Conservation (phyloP, 306 rosid genomes). For the Hippophae gyantsensis region DNA sequence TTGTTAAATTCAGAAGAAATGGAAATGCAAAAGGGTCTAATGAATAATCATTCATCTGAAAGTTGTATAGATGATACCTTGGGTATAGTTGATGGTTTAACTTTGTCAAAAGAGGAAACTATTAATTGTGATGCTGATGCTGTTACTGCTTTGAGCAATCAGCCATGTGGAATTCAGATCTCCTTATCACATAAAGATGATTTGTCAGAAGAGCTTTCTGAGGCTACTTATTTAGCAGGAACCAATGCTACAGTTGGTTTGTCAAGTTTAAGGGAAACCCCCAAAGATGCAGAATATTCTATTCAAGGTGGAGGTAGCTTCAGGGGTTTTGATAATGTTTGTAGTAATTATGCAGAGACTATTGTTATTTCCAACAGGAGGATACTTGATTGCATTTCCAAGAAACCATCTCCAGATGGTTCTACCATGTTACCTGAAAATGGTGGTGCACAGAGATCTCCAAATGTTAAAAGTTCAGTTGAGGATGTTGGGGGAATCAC, state of each 20-base stretch:
- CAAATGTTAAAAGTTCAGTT: slow-evolving; percentile 22
- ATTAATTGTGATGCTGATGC: slow-evolving; percentile 24
- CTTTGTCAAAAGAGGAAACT: slow-evolving; percentile 23
- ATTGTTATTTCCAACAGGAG: slow-evolving; percentile 21
- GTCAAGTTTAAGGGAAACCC: slow-evolving; percentile 30
- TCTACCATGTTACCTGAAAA: slow-evolving; percentile 28
- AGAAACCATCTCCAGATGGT: slow-evolving; percentile 24
- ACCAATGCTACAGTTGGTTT: slow-evolving; percentile 22
- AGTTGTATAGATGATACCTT: slow-evolving; percentile 15
- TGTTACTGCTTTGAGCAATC: slow-evolving; percentile 21
- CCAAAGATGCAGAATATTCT: slow-evolving; percentile 21
- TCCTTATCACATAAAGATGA: slow-evolving; percentile 19
- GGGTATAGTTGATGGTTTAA: slow-evolving; percentile 22
- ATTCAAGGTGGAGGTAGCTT: slow-evolving; percentile 22
- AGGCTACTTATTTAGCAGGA: slow-evolving; percentile 21
- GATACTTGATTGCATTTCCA: slow-evolving; percentile 17
- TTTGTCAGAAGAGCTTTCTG: slow-evolving; percentile 24
- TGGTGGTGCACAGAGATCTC: slow-evolving; percentile 24
- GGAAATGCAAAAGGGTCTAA: slow-evolving; percentile 21
- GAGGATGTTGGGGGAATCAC: slow-evolving; percentile 28
- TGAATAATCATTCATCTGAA: slow-evolving; percentile 20
- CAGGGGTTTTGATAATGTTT: slow-evolving; percentile 25
- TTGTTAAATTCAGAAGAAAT: slow-evolving; percentile 24
- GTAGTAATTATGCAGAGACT: slow-evolving; percentile 25
- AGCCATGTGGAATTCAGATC: slow-evolving; percentile 21